phyloP scores from a whole-genome alignment of 208 protist species.

The Wallacemonas collosoma region DNA sequence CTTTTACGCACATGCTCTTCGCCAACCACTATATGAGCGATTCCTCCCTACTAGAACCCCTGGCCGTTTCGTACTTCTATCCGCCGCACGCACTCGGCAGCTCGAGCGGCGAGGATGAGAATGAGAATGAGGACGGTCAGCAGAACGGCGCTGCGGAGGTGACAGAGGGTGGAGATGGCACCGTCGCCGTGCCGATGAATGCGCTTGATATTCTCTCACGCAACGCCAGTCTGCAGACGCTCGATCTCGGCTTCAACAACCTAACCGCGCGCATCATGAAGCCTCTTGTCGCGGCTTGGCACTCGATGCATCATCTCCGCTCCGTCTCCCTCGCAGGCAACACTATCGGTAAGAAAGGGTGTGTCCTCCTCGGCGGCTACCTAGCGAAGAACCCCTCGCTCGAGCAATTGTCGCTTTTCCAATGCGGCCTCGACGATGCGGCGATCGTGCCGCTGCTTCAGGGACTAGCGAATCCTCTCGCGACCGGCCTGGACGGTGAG shows the following conservation, averaged over 20 bases:
- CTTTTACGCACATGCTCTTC: conserved; percentile 33
- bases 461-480: conserved; percentile 25
- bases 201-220: conserved; percentile 35
- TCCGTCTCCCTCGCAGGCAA: conserved; percentile 67
- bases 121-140: neutral
- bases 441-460: conserved; percentile 49
- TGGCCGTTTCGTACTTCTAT: neutral
- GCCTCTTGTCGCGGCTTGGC: conserved; percentile 30
- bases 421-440: conserved; percentile 62
- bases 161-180: neutral
- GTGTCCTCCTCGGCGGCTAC: conserved; percentile 32
- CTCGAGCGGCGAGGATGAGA: neutral
- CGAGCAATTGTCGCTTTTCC: conserved; percentile 52
- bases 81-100: neutral
- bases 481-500: neutral
- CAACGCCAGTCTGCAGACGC: conserved; percentile 33
- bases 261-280: conserved; percentile 30
- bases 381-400: conserved; percentile 44
- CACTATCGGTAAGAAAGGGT: conserved; percentile 32
- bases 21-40: conserved; percentile 54
- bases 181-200: conserved; percentile 12
- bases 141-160: neutral
- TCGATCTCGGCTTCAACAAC: conserved; percentile 66
- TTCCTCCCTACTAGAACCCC: conserved; percentile 23
- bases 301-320: conserved; percentile 27